Percentiles rank a stretch among this genome's conserved stretches.
phyloP scores from a whole-genome alignment of 345 rosid genomes.

The Eucalyptus marginata region DNA sequence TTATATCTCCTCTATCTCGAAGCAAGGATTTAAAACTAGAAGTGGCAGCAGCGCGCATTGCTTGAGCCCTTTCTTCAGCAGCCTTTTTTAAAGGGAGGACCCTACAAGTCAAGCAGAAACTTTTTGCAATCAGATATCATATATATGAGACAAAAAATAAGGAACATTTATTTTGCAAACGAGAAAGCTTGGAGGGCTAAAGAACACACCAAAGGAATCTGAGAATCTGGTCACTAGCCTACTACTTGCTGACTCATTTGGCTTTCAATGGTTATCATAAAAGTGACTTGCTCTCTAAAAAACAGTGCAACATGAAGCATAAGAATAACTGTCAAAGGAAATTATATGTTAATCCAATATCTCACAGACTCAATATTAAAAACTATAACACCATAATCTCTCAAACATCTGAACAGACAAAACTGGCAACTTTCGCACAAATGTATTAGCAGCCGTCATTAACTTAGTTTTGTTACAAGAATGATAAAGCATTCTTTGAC shows the following conservation, averaged over 20 bases:
- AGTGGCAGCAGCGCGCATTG: slow-evolving; percentile 52
- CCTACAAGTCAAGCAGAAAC: slow-evolving; percentile 26
- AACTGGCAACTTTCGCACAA: background rate
- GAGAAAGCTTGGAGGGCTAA: slow-evolving; percentile 6
- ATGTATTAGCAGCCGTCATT: background rate
- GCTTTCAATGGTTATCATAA: slow-evolving; percentile 11
- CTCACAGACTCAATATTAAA: background rate
- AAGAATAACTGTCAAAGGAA: background rate
- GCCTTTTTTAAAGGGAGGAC: slow-evolving; percentile 63
- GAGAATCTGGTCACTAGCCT: slow-evolving; percentile 9
- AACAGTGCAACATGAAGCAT: slow-evolving; percentile 5
- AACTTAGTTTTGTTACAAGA: background rate
- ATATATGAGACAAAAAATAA: background rate
- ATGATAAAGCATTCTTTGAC: background rate
- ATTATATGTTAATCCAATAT: background rate
- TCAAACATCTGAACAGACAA: background rate
- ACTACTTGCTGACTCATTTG: slow-evolving; percentile 13
- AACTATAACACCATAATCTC: background rate
- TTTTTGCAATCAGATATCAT: background rate
- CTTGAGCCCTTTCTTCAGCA: slow-evolving; percentile 70
- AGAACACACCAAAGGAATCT: slow-evolving; percentile 8
- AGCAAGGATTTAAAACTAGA: slow-evolving; percentile 81
- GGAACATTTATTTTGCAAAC: background rate
- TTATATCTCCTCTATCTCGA: slow-evolving; percentile 57
- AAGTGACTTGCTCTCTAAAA: background rate